Evolutionary conservation across 352 stramenopile species (phyloP).

Genomic region (Pythium rishiriense): DNA sequence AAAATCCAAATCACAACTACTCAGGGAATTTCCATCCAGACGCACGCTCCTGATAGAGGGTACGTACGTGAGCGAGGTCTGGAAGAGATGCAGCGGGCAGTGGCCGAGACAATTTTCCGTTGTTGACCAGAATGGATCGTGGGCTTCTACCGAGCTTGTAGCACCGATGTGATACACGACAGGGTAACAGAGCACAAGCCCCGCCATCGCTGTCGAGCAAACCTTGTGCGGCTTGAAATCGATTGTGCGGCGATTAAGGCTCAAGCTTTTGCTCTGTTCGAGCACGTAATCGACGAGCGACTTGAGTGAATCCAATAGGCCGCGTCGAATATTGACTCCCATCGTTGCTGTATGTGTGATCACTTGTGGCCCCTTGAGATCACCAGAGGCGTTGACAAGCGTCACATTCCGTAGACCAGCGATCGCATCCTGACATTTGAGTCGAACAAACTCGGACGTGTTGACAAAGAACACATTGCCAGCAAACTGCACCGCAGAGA

Average conservation of each 20-base stretch:
- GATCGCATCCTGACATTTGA: conserved; percentile 15
- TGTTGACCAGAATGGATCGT: conserved; percentile 14
- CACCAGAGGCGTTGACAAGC: conserved; percentile 15
- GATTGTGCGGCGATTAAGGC: neutral
- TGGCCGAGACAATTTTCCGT: conserved; percentile 52
- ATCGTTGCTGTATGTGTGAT: neutral
- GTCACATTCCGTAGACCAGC: neutral
- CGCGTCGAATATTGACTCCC: neutral
- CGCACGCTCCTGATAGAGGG: no score
- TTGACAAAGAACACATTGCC: conserved; percentile 29
- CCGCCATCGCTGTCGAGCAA: conserved; percentile 15
- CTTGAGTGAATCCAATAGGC: neutral
- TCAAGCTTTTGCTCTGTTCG: neutral
- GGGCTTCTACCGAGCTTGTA: neutral
- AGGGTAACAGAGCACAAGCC: conserved; percentile 24
- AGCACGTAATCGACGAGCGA: neutral
- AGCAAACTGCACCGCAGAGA: conserved; percentile 4
- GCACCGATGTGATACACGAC: conserved; percentile 14
- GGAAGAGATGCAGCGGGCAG: conserved; percentile 46
- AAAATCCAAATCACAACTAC: neutral
- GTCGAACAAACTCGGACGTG: conserved; percentile 10
- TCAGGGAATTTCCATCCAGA: no score
- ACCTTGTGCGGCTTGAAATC: neutral
- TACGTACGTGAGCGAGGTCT: conserved; percentile 27
- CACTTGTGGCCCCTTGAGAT: neutral